A percentile compares a stretch with the other conserved stretches of the same genome.
phyloP scores from a whole-genome alignment of 106 monocot genomes.

The Apostasia shenzhenica region DNA sequence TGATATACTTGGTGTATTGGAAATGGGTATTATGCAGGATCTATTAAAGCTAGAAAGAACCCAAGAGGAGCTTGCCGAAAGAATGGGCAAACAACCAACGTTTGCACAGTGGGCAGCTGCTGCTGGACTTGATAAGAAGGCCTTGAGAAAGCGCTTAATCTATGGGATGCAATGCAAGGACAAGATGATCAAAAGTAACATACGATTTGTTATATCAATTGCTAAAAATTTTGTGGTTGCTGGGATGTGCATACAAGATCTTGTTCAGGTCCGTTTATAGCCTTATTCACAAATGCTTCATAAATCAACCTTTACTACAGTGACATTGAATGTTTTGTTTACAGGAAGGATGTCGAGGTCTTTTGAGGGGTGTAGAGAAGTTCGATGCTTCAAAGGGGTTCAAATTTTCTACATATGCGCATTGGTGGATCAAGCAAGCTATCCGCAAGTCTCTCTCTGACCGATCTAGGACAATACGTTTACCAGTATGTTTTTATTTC shows the following conservation, averaged over 20 bases:
- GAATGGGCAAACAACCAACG: conserved; percentile 63
- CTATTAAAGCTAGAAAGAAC: conserved; percentile 63
- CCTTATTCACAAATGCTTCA: neutral
- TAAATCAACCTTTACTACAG: neutral
- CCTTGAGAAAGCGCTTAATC: conserved; percentile 53
- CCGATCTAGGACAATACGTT: conserved; percentile 82
- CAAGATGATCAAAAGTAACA: conserved; percentile 93
- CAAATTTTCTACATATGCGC: conserved; percentile 95
- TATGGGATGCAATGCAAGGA: conserved; percentile 74
- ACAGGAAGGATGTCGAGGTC: conserved; percentile 89
- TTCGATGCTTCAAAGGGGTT: conserved; percentile 99
- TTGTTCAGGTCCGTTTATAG: conserved; percentile 70
- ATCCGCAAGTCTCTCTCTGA: conserved; percentile 84
- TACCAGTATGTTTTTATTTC: conserved; percentile 52
- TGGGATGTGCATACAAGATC: conserved; percentile 86
- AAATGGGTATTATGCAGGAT: conserved; percentile 26
- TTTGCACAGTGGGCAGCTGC: conserved; percentile 85
- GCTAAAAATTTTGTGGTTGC: conserved; percentile 83
- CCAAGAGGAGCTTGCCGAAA: conserved; percentile 50
- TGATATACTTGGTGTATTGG: neutral
- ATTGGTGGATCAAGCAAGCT: conserved; percentile 99
- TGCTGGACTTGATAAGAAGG: conserved; percentile 59
- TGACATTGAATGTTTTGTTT: conserved; percentile 12
- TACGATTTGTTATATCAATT: conserved; percentile 96
- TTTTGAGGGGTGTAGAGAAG: conserved; percentile 86